These are phyloP conservation scores for Zanthoxylum bungeanum DNA, from an alignment of 345 rosid genomes.

Conservation along the genomic window DNA sequence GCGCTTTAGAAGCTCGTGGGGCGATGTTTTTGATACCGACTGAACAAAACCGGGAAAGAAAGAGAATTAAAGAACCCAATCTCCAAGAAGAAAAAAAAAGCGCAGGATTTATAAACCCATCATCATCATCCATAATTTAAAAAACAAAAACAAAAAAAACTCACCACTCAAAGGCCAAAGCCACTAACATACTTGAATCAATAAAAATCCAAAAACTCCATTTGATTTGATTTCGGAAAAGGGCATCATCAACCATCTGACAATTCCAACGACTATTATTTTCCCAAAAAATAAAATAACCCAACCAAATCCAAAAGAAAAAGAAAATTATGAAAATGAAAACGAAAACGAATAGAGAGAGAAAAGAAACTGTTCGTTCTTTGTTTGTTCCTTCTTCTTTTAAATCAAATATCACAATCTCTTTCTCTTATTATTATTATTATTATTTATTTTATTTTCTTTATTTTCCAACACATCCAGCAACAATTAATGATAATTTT, in stretches of 20 bases:
- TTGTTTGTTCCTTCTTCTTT: slow-evolving; percentile 22
- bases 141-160: background rate
- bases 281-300: slow-evolving; percentile 6
- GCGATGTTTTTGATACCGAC: background rate
- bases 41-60: background rate
- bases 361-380: slow-evolving; percentile 22
- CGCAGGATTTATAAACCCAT: no score
- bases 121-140: no score
- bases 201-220: background rate
- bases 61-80: background rate
- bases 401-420: slow-evolving; percentile 23
- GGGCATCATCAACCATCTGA: slow-evolving; percentile 44
- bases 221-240: slow-evolving; percentile 16
- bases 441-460: slow-evolving; percentile 16
- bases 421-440: no score
- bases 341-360: slow-evolving; percentile 25
- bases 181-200: no score
- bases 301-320: background rate
- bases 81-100: background rate
- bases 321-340: background rate
- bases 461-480: slow-evolving; percentile 12
- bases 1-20: background rate
- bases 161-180: slow-evolving; percentile 6
- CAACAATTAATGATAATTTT: slow-evolving; percentile 3
- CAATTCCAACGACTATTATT: slow-evolving; percentile 29